Base-by-base conservation (phyloP, 768 basidiomycete genomes). In the Cyclocybe aegerita region DNA sequence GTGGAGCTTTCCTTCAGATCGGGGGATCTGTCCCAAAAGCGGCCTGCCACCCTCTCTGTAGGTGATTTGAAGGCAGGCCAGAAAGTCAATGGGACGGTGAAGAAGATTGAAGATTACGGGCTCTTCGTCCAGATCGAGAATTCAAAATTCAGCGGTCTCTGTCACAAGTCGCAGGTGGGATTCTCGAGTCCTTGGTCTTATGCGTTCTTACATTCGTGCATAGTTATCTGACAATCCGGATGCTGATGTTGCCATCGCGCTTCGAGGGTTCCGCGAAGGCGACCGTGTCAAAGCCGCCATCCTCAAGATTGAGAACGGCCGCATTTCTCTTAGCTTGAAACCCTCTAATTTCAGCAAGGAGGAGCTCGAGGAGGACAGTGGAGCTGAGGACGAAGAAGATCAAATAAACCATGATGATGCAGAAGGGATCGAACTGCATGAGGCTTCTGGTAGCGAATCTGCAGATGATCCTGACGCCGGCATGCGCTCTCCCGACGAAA, bases 1-100 rank as follows among this genome's bases (percentile, higher is more conserved):
- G 78, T 96, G n/a, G 96, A 99, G 65, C 79, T 99, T 80, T 82
- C 93, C 3, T 84, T 99, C 60, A 84, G 88, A 55, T 82, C 86
- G 9, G 79, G 79, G n/a, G 77, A 82, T 53, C 60, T 78, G 35
- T 73, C 73, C 40, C 74, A 71, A 49, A 55, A 60, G 16, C 53
- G 54, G 14, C 59, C 72, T 3, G 66, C 72, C 29, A 62, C 66
- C 7, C 57, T 82, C 34, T 67, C 74, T 9, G 53, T 83, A 7
- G 62, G 70, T 32, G 85, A 90, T 64, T 79, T 95, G 43, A 72
- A 75, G 32, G 81, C 83, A 58, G 94, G 91, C 36, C 86, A 94
- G 61, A 93, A 90, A 61, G 77, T 97, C 31, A 76, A 81, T 33
- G 93, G 90, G 4, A 72, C 75, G 17, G 81, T 98, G 49, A 93